phyloP scores from a whole-genome alignment of 345 rosid genomes.

The Arabis alpina region DNA sequence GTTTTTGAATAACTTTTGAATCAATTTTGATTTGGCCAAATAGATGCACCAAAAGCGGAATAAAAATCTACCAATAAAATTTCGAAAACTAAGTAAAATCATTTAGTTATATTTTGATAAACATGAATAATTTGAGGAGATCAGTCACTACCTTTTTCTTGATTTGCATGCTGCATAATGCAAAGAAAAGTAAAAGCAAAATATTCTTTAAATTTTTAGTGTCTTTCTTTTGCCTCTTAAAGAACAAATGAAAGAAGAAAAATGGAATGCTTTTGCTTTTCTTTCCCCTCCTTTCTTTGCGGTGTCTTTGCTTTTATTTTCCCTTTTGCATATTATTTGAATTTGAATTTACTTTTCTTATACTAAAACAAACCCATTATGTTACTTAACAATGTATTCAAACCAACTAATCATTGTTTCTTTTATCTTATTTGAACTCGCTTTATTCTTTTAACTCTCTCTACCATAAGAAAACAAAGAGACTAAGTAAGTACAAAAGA shows the following conservation, averaged over 20 bases:
- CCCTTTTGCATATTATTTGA: constrained; percentile 30
- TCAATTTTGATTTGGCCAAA: constrained; percentile 9
- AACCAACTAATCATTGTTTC: constrained; percentile 41
- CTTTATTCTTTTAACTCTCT: constrained; percentile 32
- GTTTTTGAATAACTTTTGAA: constrained; percentile 13
- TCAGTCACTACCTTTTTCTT: constrained; percentile 31
- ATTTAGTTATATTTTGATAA: neutral
- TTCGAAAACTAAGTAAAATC: neutral
- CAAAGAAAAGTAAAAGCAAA: constrained; percentile 38
- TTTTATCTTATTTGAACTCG: constrained; percentile 21
- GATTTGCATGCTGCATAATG: constrained; percentile 37
- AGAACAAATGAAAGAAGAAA: constrained; percentile 39
- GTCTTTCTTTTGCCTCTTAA: constrained; percentile 44
- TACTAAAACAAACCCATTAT: constrained; percentile 30
- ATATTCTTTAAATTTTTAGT: constrained; percentile 35
- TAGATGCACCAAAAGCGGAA: neutral
- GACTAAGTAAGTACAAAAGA: constrained; percentile 12
- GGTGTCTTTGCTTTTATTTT: constrained; percentile 38
- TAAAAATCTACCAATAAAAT: neutral
- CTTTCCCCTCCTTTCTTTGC: constrained; percentile 36
- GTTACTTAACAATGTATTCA: constrained; percentile 44
- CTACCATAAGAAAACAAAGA: constrained; percentile 20
- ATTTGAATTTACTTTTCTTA: constrained; percentile 30
- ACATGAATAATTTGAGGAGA: constrained; percentile 11
- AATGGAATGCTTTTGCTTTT: constrained; percentile 44